Base-by-base conservation (phyloP, 2,329 filamentous ascomycete genomes). In the Phyllosticta citrichinensis region DNA sequence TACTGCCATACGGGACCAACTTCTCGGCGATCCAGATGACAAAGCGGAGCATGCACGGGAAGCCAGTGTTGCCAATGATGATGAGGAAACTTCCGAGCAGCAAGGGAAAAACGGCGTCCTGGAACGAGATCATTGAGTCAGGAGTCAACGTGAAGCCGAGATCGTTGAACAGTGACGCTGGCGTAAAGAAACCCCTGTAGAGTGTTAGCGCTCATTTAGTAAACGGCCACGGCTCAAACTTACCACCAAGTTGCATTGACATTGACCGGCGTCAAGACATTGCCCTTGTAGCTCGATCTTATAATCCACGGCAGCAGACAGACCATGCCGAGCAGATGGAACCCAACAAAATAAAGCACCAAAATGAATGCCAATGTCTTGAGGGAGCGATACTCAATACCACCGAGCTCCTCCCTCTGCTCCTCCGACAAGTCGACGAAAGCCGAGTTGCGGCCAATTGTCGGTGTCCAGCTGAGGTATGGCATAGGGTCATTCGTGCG, bases 401-500 rank as follows among this genome's bases (percentile, higher is more conserved):
- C 94, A 11, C 94, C 94, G 2, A 99, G 77, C 73, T 99, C 94
- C 70, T 99, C 92, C 65, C 94, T 84, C 74, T 99, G 91, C 65
- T 94, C 91, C 66, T 96, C 88, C 0, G 88, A 89, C 65, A 99
- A 75, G 66, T 92, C 90, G 12, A 94, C 82, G 69, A 97, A 99
- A 47, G 89, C 87, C 11, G 93, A 97, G 72, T 99, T 99, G 64
- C 94, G 86, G 24, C 88, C 93, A 59, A 97, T 83, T 0, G 94
- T 99, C 2, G 94, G 91, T 63, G 92, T 87, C 83, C 91, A 97
- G 73, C 91, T 97, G 57, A 99, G 82, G 72, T 99, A 99, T 0
- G 94, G 94, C 77, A 90, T 88, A 1, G 80, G 80, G 25, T 84
- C 78, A 6, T 67, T 63, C 11, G 74, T 72, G 11, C 60, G 55